Percentiles rank a stretch among this genome's conserved stretches.
Evolutionary conservation across 106 monocot genomes (phyloP).

Genomic region (Dendrobium nobile): DNA sequence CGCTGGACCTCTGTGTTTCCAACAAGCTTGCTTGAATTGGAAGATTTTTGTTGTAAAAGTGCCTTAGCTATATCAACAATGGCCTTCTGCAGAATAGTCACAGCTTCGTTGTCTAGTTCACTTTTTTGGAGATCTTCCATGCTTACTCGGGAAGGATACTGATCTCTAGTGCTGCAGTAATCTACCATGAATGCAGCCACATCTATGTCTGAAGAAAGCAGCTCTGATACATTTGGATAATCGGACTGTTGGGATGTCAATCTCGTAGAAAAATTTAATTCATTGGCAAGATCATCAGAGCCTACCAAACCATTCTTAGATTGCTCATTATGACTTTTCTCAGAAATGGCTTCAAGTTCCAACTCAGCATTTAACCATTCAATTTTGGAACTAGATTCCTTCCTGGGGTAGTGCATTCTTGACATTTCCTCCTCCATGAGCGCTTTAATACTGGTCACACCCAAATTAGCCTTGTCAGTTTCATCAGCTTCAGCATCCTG

Average conservation of each 20-base stretch:
- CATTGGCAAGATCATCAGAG: slow-evolving; percentile 4
- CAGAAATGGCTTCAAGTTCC: background rate
- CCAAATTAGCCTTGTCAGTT: slow-evolving; percentile 9
- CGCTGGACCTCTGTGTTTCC: background rate
- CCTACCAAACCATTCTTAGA: slow-evolving; percentile 1
- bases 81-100: slow-evolving; percentile 21
- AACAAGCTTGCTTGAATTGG: background rate
- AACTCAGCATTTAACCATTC: slow-evolving; percentile 14
- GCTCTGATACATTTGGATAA: slow-evolving; percentile 10
- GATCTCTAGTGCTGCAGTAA: slow-evolving; percentile 12
- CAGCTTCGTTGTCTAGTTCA: background rate
- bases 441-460: slow-evolving; percentile 31
- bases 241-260: slow-evolving; percentile 1
- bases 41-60: slow-evolving; percentile 12
- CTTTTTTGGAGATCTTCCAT: background rate
- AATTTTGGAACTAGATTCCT: slow-evolving; percentile 18
- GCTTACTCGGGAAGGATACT: background rate
- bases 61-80: slow-evolving; percentile 24
- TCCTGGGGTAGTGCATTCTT: slow-evolving; percentile 10
- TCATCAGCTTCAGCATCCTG: slow-evolving; percentile 17
- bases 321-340: slow-evolving; percentile 17
- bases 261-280: slow-evolving; percentile 2
- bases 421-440: slow-evolving; percentile 61
- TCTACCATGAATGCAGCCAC: slow-evolving; percentile 21
- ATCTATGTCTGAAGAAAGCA: slow-evolving; percentile 15